Base-by-base conservation (phyloP, 164 flowering plant genomes). In the Paratinospora sagittata region DNA sequence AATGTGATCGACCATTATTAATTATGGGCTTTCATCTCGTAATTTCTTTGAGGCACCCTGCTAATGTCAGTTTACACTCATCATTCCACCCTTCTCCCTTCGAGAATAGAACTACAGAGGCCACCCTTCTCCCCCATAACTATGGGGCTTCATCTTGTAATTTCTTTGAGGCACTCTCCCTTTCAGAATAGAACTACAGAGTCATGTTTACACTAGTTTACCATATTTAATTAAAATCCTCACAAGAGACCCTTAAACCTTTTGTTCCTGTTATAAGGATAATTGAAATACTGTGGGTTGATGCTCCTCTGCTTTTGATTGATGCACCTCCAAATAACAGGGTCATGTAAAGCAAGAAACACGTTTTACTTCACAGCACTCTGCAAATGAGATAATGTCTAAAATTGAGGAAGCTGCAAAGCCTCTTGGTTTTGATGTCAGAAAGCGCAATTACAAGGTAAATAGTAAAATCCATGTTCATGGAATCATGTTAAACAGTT, bases 391-490 rank as follows among this genome's bases (percentile, higher is more conserved):
- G 76, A 95, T 95, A 23, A 78, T 95, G 80, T 80, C 86, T 21
- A 92, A 85, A 78, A 89, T 95, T 47, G 98, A 95, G 83, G 92
- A 90, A 88, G 84, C 98, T 80, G 98, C 97, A 24, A 95, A 87
- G 75, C 96, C 97, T 72, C 82, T 95, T 27, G 98, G 97, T n/a
- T 95, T 92, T 70, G 86, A 89, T 77, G 88, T 92, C 73, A 84
- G 73, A 81, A 95, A 90, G 80, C 76, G 78, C 27, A 83, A 95
- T 76, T 95, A 95, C 84, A 95, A 89, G 91, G 98, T 94, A 77
- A 37, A 37, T 39, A 17, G n/a, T 33, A 47, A 11, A 21, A n/a
- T 70, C 36, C 64, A 69, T 57, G 11, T 16, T n/a, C n/a, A n/a
- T n/a, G n/a, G n/a, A n/a, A n/a, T n/a, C 10, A 6, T 55, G 24